Conservation (phyloP, 257 asterid species). For the Solanum neorickii region DNA sequence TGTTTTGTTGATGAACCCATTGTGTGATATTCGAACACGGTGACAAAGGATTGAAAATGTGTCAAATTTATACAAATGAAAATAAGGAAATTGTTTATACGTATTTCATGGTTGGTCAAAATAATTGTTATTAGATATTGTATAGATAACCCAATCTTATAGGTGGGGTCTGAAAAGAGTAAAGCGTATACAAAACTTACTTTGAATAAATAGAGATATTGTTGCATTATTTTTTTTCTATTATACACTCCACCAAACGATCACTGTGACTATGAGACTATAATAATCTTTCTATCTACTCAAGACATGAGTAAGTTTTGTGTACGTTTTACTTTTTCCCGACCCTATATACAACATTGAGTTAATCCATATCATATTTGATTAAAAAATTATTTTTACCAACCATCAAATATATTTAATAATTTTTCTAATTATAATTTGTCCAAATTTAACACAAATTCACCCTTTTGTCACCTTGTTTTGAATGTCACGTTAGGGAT, state of each 20-base stretch:
- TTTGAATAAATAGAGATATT: not conserved
- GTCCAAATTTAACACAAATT: not conserved
- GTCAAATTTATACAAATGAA: not conserved
- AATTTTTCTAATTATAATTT: not conserved
- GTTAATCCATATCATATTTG: not conserved
- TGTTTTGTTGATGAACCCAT: not conserved
- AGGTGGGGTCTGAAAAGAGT: not conserved
- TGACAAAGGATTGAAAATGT: not conserved
- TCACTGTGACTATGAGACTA: not conserved
- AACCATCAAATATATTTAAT: not conserved
- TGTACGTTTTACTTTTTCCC: not conserved
- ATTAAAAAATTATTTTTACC: not conserved
- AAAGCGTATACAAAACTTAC: not conserved
- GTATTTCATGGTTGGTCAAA: not conserved
- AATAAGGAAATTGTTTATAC: not conserved
- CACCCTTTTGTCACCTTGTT: not conserved
- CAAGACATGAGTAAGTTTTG: not conserved
- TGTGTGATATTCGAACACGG: not conserved
- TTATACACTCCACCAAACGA: not conserved
- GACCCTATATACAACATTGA: not conserved
- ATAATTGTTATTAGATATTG: too few relatives aligned
- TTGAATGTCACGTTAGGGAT: not conserved
- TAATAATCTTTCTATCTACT: not conserved
- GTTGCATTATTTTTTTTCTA: too few relatives aligned
- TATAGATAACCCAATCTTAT: not conserved